These are phyloP conservation scores for Penicillium odoratum DNA, from an alignment of 495 filamentous ascomycete genomes.

Conservation along the genomic window DNA sequence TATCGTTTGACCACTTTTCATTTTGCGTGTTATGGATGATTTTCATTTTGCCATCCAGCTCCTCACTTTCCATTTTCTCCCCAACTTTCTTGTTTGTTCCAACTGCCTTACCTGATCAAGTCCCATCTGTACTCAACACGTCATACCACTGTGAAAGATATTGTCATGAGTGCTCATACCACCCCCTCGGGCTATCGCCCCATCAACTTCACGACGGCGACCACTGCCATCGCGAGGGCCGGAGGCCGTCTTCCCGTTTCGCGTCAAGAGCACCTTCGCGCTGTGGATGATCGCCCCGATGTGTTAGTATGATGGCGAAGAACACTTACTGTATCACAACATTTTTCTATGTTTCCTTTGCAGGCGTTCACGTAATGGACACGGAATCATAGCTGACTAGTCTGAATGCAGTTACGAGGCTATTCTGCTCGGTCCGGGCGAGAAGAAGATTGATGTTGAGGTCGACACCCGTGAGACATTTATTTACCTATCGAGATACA, in stretches of 20 bases:
- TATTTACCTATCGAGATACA: background rate
- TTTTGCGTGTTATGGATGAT: too few relatives aligned
- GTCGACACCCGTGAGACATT: constrained; percentile 75
- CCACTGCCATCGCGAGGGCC: constrained; percentile 17
- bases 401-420: constrained; percentile 72
- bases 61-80: background rate
- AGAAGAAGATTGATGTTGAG: constrained; percentile 88
- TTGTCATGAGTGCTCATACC: constrained; percentile 1
- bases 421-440: constrained; percentile 79
- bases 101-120: background rate
- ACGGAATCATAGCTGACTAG: background rate
- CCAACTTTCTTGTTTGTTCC: background rate
- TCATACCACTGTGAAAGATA: background rate
- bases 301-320: constrained; percentile 19
- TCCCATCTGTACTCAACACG: background rate
- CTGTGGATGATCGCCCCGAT: constrained; percentile 17
- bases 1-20: too few relatives aligned
- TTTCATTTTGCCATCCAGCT: too few relatives aligned
- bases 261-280: constrained; percentile 1
- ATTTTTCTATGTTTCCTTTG: background rate
- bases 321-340: background rate
- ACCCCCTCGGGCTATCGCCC: background rate
- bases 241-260: constrained; percentile 11
- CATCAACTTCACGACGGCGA: constrained; percentile 13
- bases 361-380: background rate